phyloP scores from a whole-genome alignment of 2,329 filamentous ascomycete species.

The Talaromyces pinophilus region DNA sequence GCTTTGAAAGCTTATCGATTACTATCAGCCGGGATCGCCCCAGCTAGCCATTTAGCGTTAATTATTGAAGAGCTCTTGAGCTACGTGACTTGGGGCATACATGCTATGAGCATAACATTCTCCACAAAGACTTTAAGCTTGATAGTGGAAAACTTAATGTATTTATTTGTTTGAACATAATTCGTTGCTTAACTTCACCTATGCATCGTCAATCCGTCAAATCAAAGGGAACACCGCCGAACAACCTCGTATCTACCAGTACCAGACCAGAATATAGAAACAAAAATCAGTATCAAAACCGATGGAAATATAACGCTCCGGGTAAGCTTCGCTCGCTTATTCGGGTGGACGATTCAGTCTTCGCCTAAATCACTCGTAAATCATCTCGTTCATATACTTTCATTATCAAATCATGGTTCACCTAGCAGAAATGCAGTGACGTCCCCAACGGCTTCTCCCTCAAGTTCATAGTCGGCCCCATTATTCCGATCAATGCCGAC shows the following conservation, averaged over 20 bases:
- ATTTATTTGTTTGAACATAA: neutral
- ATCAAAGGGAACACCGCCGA: neutral
- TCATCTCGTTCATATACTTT: constrained; percentile 21
- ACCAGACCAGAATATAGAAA: constrained; percentile 3
- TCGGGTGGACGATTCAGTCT: constrained; percentile 7
- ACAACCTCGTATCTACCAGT: constrained; percentile 12
- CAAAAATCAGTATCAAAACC: neutral
- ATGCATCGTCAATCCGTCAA: neutral
- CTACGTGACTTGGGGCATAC: neutral
- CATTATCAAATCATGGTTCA: constrained; percentile 58
- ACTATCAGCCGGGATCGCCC: neutral
- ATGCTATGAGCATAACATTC: neutral
- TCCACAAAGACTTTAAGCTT: neutral
- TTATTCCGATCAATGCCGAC: constrained; percentile 77
- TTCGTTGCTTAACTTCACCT: neutral
- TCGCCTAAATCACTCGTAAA: constrained; percentile 23
- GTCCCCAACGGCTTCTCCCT: constrained; percentile 86
- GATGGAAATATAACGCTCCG: constrained; percentile 29
- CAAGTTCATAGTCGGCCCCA: constrained; percentile 80
- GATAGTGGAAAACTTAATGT: neutral
- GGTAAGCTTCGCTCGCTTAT: constrained; percentile 31
- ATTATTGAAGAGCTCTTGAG: neutral
- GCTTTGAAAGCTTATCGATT: constrained; percentile 15
- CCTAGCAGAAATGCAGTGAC: constrained; percentile 82
- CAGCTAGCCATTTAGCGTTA: neutral